These are phyloP conservation scores for Cudoniella acicularis DNA, from an alignment of 495 filamentous ascomycete genomes.

Conservation along the genomic window DNA sequence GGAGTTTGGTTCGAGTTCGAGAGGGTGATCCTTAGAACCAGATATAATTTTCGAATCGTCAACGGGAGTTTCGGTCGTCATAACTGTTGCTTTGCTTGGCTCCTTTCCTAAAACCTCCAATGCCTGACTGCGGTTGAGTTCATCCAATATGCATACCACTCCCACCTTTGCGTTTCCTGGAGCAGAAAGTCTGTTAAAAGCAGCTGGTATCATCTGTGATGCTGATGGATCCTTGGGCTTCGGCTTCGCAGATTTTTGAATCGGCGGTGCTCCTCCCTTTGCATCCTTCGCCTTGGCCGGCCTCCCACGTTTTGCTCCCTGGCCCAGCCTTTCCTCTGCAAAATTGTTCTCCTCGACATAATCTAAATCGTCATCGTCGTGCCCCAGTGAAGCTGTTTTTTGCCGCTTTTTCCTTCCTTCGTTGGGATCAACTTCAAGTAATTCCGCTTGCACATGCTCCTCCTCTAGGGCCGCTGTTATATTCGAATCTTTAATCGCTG, in stretches of 20 bases:
- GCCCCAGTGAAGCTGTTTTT: constrained; percentile 37
- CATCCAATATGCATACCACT: too few species aligned
- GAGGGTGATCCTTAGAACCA: background rate
- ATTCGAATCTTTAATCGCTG: background rate
- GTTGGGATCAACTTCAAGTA: constrained; percentile 32
- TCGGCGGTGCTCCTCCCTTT: too few species aligned
- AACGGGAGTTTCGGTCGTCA: background rate
- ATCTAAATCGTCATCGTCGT: constrained; percentile 13
- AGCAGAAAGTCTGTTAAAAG: too few species aligned
- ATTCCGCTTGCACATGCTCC: background rate
- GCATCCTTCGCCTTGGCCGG: background rate
- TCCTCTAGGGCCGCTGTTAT: background rate
- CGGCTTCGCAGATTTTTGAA: too few species aligned
- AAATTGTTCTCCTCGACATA: background rate
- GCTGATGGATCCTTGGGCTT: too few species aligned
- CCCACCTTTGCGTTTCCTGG: too few species aligned
- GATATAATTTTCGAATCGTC: background rate
- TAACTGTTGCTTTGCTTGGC: too few species aligned
- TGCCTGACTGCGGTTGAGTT: too few species aligned
- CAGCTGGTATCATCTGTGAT: too few species aligned
- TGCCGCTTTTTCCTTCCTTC: constrained; percentile 44
- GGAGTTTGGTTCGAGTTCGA: constrained; percentile 8
- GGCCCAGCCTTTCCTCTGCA: background rate
- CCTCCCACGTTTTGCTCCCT: background rate
- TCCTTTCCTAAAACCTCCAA: too few species aligned